Base-by-base conservation (phyloP, 768 basidiomycete genomes). In the Phlebiopsis flavidoalba region DNA sequence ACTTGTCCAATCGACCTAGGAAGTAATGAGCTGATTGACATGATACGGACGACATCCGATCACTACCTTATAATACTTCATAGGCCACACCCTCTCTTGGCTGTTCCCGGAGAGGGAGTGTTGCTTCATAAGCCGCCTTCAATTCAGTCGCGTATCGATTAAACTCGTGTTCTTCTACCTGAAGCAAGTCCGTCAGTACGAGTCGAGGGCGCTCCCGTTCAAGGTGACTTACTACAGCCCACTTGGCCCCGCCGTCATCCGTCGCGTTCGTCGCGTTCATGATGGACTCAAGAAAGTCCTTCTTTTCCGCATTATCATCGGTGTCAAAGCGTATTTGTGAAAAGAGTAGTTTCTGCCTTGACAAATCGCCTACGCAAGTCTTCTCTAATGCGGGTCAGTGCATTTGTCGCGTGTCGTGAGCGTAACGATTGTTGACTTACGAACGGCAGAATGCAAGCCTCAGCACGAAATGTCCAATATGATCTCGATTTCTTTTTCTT, bases 401-500 rank as follows among this genome's bases (percentile, higher is more conserved):
- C 45, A 59, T 21, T 21, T 47, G 40, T 35, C 50, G 3, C 12
- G 35, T 19, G 7, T 36, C 33, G 52, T 40, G 53, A 24, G 33
- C 7, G 22, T n/a, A 10, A 2, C 12, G n/a, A 65, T 14, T 31
- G 46, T 31, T 5, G 5, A 86, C 95, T 71, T 74, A 98, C 95
- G 94, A 93, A 59, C 93, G 86, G 75, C 95, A 97, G 74, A 99
- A 98, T 6, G 97, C 95, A 45, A 99, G 79, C 53, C 97, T 77
- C 63, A 98, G 77, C 11, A 98, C 92, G 73, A 94, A 98, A 74
- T 99, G 97, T 10, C 95, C 87, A 12, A 97, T 78, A 67, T 93
- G 88, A 72, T 99, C 97, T 63, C 81, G 87, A n/a, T n/a, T n/a
- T 68, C 81, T 80, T 17, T 43, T 43, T 61, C 97, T 79, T 71